phyloP scores from a whole-genome alignment of 192 early-diverging fungal species.

The Backusella macrospora region DNA sequence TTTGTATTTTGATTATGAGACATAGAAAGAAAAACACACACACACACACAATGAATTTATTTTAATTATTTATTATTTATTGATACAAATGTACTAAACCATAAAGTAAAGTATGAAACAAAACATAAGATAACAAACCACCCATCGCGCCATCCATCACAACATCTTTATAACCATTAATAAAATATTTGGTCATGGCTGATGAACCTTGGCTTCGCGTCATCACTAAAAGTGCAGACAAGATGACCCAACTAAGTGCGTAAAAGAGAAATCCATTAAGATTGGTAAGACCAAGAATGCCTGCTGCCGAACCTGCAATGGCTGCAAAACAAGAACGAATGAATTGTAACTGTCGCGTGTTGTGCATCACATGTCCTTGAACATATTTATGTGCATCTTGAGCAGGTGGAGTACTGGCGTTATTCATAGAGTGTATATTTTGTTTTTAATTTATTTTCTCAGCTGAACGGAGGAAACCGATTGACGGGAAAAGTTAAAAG shows the following conservation, averaged over 20 bases:
- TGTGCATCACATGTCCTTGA: conserved; percentile 58
- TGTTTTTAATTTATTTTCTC: background rate
- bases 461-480: background rate
- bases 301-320: conserved; percentile 82
- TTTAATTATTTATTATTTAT: conserved; percentile 36
- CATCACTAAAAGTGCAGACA: conserved; percentile 60
- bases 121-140: conserved; percentile 65
- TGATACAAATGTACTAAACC: conserved; percentile 81
- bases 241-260: conserved; percentile 61
- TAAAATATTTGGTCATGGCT: conserved; percentile 53
- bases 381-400: conserved; percentile 47
- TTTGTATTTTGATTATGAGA: background rate
- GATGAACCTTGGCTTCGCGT: conserved; percentile 43
- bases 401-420: conserved; percentile 26
- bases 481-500: background rate
- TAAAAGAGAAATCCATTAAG: conserved; percentile 88
- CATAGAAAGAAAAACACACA: background rate
- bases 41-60: background rate
- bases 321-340: conserved; percentile 71
- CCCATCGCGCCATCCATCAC: conserved; percentile 61
- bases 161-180: conserved; percentile 47
- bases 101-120: conserved; percentile 81
- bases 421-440: background rate
- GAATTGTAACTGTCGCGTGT: conserved; percentile 62
- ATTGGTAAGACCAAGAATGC: conserved; percentile 85